Percentiles rank a stretch among this genome's conserved stretches.
phyloP scores from a whole-genome alignment of 2,329 filamentous ascomycete genomes.

The Scytalidium lignicola region DNA sequence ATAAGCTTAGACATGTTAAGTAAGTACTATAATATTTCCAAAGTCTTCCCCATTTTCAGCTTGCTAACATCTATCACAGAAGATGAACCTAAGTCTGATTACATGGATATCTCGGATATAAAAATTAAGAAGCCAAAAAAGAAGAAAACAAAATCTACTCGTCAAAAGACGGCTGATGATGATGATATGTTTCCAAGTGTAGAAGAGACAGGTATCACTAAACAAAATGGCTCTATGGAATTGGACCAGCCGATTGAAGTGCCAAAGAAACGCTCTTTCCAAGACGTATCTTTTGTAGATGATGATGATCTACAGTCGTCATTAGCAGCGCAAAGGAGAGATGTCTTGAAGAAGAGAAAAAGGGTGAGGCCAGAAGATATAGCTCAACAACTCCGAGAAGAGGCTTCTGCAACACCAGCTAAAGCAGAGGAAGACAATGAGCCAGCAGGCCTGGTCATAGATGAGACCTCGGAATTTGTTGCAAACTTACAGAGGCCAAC shows the following conservation, averaged over 20 bases:
- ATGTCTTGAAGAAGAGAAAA: conserved; percentile 87
- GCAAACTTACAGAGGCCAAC: conserved; percentile 71
- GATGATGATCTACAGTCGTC: conserved; percentile 90
- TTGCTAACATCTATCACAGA: conserved; percentile 39
- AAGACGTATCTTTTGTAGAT: conserved; percentile 70
- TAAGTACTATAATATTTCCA: conserved; percentile 26
- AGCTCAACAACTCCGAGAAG: conserved; percentile 69
- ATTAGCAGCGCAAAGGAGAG: conserved; percentile 74
- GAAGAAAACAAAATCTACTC: conserved; percentile 75
- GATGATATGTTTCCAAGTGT: conserved; percentile 50
- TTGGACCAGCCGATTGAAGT: conserved; percentile 54
- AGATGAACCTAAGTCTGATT: conserved; percentile 67
- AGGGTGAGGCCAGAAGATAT: conserved; percentile 81
- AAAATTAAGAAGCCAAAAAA: conserved; percentile 95
- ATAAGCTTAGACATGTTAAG: conserved; percentile 72
- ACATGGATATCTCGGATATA: conserved; percentile 77
- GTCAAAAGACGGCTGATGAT: conserved; percentile 62
- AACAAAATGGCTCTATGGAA: conserved; percentile 59
- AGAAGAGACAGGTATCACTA: conserved; percentile 22
- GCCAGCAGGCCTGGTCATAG: conserved; percentile 71
- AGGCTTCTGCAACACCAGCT: conserved; percentile 46
- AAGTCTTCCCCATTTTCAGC: conserved; percentile 10
- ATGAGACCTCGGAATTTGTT: conserved; percentile 93
- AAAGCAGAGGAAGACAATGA: conserved; percentile 50
- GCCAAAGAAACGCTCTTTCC: conserved; percentile 58